phyloP scores from a whole-genome alignment of 2,329 filamentous ascomycete species.

The Cladorrhinum sp. region DNA sequence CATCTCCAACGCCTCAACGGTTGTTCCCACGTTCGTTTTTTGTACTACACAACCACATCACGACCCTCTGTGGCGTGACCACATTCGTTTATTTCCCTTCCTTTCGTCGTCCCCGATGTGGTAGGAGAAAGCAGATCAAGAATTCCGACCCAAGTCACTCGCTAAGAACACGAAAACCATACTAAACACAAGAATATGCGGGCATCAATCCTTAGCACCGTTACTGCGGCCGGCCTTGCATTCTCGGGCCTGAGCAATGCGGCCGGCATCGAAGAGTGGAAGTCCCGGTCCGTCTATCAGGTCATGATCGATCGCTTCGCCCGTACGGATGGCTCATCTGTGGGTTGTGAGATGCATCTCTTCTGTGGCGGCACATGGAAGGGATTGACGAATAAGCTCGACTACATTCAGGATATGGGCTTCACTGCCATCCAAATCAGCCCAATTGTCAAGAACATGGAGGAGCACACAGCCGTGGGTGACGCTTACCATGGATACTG shows the following conservation, averaged over 20 bases:
- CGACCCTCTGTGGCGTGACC: slow-evolving; percentile 2
- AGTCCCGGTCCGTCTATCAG: slow-evolving; percentile 56
- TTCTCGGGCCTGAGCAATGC: slow-evolving; percentile 40
- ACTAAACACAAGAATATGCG: slow-evolving; percentile 17
- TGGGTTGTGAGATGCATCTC: slow-evolving; percentile 40
- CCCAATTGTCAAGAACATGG: slow-evolving; percentile 48
- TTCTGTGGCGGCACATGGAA: slow-evolving; percentile 62
- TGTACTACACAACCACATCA: slow-evolving; percentile 5
- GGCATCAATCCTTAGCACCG: slow-evolving; percentile 19
- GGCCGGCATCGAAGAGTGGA: slow-evolving; percentile 45
- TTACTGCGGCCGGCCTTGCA: slow-evolving; percentile 26
- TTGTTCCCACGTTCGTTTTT: slow-evolving; percentile 3
- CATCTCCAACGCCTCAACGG: neutral
- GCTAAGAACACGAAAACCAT: slow-evolving; percentile 8
- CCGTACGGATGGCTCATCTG: slow-evolving; percentile 44
- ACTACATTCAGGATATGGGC: slow-evolving; percentile 61
- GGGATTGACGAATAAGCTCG: slow-evolving; percentile 57
- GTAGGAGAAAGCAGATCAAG: slow-evolving; percentile 5
- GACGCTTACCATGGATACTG: slow-evolving; percentile 54
- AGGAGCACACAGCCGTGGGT: slow-evolving; percentile 31
- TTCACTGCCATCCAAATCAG: slow-evolving; percentile 60
- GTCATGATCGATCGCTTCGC: slow-evolving; percentile 53
- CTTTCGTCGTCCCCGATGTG: slow-evolving; percentile 5
- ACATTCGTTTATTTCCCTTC: slow-evolving; percentile 20
- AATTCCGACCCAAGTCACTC: slow-evolving; percentile 26